Conservation (phyloP, 2,329 filamentous ascomycete genomes). For the Cladosporium sp. region DNA sequence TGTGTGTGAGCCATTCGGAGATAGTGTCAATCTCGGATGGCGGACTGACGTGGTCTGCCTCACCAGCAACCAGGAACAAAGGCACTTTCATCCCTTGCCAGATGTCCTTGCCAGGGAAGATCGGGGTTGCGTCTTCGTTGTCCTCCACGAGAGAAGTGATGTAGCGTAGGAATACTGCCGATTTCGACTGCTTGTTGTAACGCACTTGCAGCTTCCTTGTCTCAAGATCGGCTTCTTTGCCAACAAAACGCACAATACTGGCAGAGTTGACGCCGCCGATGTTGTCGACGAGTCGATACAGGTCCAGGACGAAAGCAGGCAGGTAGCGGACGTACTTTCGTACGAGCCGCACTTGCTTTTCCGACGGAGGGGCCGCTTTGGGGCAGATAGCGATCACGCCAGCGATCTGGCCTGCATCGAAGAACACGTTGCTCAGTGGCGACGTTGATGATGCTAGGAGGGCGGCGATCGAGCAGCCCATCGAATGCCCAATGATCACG, state of each 20-base stretch:
- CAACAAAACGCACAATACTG: conserved; percentile 78
- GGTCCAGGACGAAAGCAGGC: conserved; percentile 70
- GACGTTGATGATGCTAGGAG: conserved; percentile 65
- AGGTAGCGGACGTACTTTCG: conserved; percentile 46
- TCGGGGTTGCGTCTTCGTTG: conserved; percentile 51
- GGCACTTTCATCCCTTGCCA: conserved; percentile 76
- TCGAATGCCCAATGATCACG: conserved; percentile 82
- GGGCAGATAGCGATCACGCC: conserved; percentile 84
- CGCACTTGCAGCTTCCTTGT: conserved; percentile 67
- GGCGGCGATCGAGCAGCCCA: conserved; percentile 79
- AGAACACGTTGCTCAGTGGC: conserved; percentile 54
- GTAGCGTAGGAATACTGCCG: conserved; percentile 81
- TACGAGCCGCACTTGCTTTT: conserved; percentile 2
- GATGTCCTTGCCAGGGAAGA: conserved; percentile 59
- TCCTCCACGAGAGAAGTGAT: conserved; percentile 58
- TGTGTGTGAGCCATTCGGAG: conserved; percentile 40
- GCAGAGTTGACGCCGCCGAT: conserved; percentile 74
- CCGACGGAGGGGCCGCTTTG: conserved; percentile 56
- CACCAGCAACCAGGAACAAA: conserved; percentile 75
- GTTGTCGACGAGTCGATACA: conserved; percentile 76
- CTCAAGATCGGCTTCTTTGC: conserved; percentile 63
- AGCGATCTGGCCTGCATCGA: conserved; percentile 58
- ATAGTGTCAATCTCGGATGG: conserved; percentile 71
- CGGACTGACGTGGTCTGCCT: conserved; percentile 75
- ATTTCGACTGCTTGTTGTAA: conserved; percentile 81